Evolutionary conservation across 2,329 filamentous ascomycete genomes (phyloP).

Genomic region (Emmonsiellopsis sp.): DNA sequence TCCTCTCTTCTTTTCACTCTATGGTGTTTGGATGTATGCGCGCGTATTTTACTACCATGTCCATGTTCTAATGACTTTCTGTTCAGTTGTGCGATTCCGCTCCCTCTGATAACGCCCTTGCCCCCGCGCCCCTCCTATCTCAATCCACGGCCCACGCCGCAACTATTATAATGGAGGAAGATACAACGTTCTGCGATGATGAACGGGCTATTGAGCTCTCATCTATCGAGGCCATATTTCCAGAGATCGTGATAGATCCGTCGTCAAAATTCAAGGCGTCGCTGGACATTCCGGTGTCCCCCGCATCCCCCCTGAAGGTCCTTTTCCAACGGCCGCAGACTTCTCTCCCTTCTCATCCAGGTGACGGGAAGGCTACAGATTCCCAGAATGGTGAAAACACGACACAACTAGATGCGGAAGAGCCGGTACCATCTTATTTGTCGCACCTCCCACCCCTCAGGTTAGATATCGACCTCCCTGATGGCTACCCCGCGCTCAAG

Average conservation of each 20-base stretch:
- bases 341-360: conserved; percentile 30
- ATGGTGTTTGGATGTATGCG: too few relatives aligned
- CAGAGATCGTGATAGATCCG: conserved; percentile 47
- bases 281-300: conserved; percentile 49
- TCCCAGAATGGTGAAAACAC: conserved; percentile 18
- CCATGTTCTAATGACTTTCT: too few relatives aligned
- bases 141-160: background rate
- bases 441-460: conserved; percentile 49
- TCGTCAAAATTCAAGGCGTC: conserved; percentile 40
- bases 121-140: background rate
- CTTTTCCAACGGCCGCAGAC: conserved; percentile 30
- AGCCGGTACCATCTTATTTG: conserved; percentile 37
- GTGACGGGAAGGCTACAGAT: conserved; percentile 13
- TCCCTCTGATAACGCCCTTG: too few relatives aligned
- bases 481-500: conserved; percentile 46
- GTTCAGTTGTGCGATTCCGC: too few relatives aligned
- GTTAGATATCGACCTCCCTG: conserved; percentile 45
- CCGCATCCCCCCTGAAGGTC: conserved; percentile 43
- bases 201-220: conserved; percentile 52
- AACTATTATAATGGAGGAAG: conserved; percentile 24
- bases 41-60: too few relatives aligned
- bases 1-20: too few relatives aligned
- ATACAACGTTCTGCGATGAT: conserved; percentile 34
- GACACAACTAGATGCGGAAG: conserved; percentile 7
- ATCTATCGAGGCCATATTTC: conserved; percentile 53